phyloP scores from a whole-genome alignment of 345 rosid species.

The Cardamine occulta region DNA sequence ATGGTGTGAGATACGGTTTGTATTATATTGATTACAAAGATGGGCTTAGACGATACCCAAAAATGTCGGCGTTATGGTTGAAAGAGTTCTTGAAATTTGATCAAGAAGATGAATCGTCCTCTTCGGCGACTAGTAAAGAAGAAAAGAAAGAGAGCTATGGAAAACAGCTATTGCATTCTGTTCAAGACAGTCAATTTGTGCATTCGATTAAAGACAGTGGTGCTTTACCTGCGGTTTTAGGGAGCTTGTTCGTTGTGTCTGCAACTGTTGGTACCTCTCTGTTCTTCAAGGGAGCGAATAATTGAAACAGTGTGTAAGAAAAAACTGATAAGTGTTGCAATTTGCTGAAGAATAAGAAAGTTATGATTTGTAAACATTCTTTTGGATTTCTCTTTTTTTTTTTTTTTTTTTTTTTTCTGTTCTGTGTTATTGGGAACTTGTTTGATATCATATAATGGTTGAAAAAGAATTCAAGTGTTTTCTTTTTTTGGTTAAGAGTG shows the following conservation, averaged over 20 bases:
- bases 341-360: background rate
- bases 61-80: slow-evolving; percentile 66
- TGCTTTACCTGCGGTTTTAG: slow-evolving; percentile 38
- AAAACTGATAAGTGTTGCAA: background rate
- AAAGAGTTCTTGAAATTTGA: slow-evolving; percentile 49
- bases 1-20: slow-evolving; percentile 56
- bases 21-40: slow-evolving; percentile 58
- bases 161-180: slow-evolving; percentile 29
- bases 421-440: slow-evolving; percentile 14
- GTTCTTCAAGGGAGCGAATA: slow-evolving; percentile 40
- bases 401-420: slow-evolving; percentile 1
- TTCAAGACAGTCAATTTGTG: slow-evolving; percentile 35
- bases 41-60: slow-evolving; percentile 57
- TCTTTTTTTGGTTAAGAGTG: background rate
- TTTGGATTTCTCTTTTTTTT: background rate
- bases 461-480: background rate
- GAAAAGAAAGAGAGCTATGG: slow-evolving; percentile 44
- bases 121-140: slow-evolving; percentile 26
- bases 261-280: slow-evolving; percentile 43
- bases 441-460: background rate
- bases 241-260: slow-evolving; percentile 43
- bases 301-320: slow-evolving; percentile 13
- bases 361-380: slow-evolving; percentile 10
- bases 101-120: slow-evolving; percentile 32
- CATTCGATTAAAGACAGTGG: slow-evolving; percentile 34